Conservation (phyloP, 768 basidiomycete genomes). For the Tephrocybe rancida region DNA sequence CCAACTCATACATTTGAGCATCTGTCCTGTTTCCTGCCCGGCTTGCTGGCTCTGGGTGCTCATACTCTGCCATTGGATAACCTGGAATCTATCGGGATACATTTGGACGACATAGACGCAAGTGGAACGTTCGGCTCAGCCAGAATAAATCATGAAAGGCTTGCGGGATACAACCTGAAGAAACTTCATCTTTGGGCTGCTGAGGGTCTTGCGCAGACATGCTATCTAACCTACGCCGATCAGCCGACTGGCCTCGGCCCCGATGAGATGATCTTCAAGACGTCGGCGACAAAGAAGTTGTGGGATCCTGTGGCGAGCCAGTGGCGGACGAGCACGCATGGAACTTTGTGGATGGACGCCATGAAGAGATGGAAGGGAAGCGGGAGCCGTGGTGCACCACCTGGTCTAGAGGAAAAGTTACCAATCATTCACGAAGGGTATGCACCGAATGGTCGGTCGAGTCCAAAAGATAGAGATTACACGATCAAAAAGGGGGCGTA, state of each 20-base stretch:
- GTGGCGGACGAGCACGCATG: constrained; percentile 21
- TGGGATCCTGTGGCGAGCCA: constrained; percentile 18
- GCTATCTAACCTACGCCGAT: constrained; percentile 73
- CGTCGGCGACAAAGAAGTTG: constrained; percentile 17
- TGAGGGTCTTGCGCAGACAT: constrained; percentile 71
- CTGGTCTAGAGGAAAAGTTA: constrained; percentile 50
- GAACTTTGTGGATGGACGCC: constrained; percentile 48
- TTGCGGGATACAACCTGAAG: constrained; percentile 52
- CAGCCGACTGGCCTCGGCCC: constrained; percentile 70
- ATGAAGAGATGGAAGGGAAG: constrained; percentile 49
- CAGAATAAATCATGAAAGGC: constrained; percentile 32
- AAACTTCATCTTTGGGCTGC: constrained; percentile 78
- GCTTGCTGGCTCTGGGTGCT: constrained; percentile 71
- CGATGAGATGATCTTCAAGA: constrained; percentile 53
- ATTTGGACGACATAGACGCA: constrained; percentile 43
- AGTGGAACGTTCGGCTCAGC: constrained; percentile 35
- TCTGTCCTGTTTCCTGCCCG: constrained; percentile 78
- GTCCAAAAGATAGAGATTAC: constrained; percentile 64
- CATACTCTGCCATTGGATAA: constrained; percentile 61
- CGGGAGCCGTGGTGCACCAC: constrained; percentile 49
- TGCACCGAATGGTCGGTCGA: constrained; percentile 22
- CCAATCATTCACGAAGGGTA: constrained; percentile 37
- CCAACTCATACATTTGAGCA: constrained; percentile 67
- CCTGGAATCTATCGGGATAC: constrained; percentile 49
- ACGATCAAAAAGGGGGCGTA: constrained; percentile 44